Evolutionary conservation across 495 filamentous ascomycete genomes (phyloP), one percentile per base, ranked within the genome.

Genomic region (Penicillium diatomitis): DNA sequence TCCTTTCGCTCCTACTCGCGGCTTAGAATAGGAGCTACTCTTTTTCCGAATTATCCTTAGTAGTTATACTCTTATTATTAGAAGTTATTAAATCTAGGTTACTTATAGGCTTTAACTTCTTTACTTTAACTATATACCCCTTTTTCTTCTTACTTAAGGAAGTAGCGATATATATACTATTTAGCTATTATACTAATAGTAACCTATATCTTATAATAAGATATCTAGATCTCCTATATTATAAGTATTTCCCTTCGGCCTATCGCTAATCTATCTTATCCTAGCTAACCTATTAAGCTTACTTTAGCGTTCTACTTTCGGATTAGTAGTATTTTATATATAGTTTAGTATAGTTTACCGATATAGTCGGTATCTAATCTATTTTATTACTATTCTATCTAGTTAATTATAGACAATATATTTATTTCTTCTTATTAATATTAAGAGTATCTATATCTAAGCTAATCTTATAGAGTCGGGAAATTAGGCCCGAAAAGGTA

Each of bases 21-120:
- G 28, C 34, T 46, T n/a, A 46, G 44, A 46, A 46, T 8, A 46
- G 33, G 33, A 46, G 44, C 34, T 46, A n/a, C n/a, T n/a, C n/a
- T n/a, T n/a, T n/a, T n/a, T n/a, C n/a, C n/a, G n/a, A n/a, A n/a
- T n/a, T n/a, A n/a, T n/a, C n/a, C n/a, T n/a, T n/a, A n/a, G n/a
- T n/a, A n/a, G n/a, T n/a, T n/a, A n/a, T n/a, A n/a, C n/a, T n/a
- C n/a, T n/a, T n/a, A n/a, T n/a, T n/a, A n/a, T n/a, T n/a, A n/a
- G n/a, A n/a, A n/a, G n/a, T n/a, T n/a, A n/a, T n/a, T n/a, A n/a
- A n/a, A n/a, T n/a, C n/a, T n/a, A n/a, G n/a, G n/a, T n/a, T n/a
- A n/a, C n/a, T n/a, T n/a, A n/a, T n/a, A n/a, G n/a, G n/a, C n/a
- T n/a, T n/a, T n/a, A n/a, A n/a, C n/a, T n/a, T n/a, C n/a, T n/a